Evolutionary conservation across 148 eudicot species (phyloP).

Genomic region (Rhododendron kiyosumense): DNA sequence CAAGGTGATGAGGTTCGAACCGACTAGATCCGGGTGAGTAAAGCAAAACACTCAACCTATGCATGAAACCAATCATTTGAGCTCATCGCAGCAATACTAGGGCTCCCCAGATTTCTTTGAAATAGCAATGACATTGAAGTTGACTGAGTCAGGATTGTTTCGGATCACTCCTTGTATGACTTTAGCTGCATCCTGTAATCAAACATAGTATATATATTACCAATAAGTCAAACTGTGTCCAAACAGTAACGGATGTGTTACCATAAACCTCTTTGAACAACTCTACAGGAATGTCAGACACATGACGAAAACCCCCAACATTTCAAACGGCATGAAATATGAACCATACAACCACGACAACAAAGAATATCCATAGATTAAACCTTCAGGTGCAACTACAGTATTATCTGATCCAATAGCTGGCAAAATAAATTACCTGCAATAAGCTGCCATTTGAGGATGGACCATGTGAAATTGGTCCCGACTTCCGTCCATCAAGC

Average conservation of each 20-base stretch:
- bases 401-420: too few species aligned
- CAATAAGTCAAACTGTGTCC: neutral
- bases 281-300: neutral
- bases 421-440: slow-evolving; percentile 38
- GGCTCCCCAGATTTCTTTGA: slow-evolving; percentile 47
- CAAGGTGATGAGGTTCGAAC: neutral
- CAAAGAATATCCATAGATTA: neutral
- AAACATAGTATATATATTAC: neutral
- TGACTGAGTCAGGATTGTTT: slow-evolving; percentile 74
- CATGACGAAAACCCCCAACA: neutral
- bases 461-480: slow-evolving; percentile 76
- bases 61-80: slow-evolving; percentile 1
- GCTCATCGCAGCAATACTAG: neutral
- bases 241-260: neutral
- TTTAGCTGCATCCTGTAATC: slow-evolving; percentile 75
- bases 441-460: slow-evolving; percentile 67
- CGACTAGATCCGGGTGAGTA: neutral
- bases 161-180: slow-evolving; percentile 61
- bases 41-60: neutral
- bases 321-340: neutral
- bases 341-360: neutral
- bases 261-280: neutral
- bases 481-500: slow-evolving; percentile 87
- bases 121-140: slow-evolving; percentile 84
- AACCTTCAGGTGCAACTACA: neutral